A percentile compares a stretch with the other conserved stretches of the same genome.
Evolutionary conservation across 2,329 filamentous ascomycete species (phyloP).

Genomic region (Graphilbum fragrans): DNA sequence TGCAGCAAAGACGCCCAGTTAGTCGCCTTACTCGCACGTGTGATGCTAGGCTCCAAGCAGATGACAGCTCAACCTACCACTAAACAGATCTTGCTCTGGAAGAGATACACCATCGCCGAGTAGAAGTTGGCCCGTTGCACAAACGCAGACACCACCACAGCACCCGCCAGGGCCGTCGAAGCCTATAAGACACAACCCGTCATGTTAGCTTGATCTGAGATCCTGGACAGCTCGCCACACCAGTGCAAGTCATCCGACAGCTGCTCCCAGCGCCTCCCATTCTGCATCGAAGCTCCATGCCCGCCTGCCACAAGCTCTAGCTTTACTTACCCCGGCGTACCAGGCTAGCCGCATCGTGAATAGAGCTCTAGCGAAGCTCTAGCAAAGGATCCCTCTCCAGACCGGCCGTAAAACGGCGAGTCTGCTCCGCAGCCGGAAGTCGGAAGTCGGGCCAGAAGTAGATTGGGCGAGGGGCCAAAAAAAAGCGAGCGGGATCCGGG

Average conservation of each 20-base stretch:
- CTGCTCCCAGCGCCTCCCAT: no score
- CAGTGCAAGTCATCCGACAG: no score
- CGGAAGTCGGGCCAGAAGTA: neutral
- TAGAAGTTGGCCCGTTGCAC: conserved; percentile 97
- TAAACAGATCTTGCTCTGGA: conserved; percentile 89
- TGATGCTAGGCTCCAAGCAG: neutral
- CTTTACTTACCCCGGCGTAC: conserved; percentile 44
- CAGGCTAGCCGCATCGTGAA: conserved; percentile 44
- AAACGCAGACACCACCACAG: conserved; percentile 80
- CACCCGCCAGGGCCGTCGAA: conserved; percentile 72
- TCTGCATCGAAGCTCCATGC: no score
- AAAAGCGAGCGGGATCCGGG: no score
- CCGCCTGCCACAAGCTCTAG: no score
- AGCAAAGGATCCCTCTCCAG: no score
- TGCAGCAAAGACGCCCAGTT: conserved; percentile 19
- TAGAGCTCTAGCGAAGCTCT: neutral
- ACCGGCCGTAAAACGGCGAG: no score
- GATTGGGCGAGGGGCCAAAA: no score
- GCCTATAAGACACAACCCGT: conserved; percentile 37
- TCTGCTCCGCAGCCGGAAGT: no score
- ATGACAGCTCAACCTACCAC: conserved; percentile 46
- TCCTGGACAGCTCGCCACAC: neutral
- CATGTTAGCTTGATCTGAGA: neutral
- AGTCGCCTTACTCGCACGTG: no score
- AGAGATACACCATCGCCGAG: conserved; percentile 90